Percentiles rank a stretch among this genome's conserved stretches.
Conservation (phyloP, 257 asterid species). For the Penstemon newberryi region DNA sequence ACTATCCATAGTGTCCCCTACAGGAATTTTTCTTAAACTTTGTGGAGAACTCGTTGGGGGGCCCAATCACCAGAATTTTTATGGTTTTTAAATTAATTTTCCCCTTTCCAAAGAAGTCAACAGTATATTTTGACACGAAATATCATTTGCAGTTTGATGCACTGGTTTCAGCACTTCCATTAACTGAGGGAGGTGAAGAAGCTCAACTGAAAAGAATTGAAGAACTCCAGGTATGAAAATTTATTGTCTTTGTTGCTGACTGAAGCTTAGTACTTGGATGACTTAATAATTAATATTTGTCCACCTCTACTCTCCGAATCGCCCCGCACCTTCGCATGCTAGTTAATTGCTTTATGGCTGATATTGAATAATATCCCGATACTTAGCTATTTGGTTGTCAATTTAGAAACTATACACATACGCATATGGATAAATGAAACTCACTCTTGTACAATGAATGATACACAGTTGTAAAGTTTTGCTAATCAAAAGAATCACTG, state of each 20-base stretch:
- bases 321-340: neutral
- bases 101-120: neutral
- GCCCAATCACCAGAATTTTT: neutral
- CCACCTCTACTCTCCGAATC: too few species aligned
- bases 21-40: neutral
- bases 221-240: conserved; percentile 69
- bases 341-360: conserved; percentile 8
- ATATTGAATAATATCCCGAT: conserved; percentile 18
- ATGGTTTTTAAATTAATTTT: conserved; percentile 18
- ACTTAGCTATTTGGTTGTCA: conserved; percentile 3
- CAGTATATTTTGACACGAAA: neutral
- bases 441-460: neutral
- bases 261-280: neutral
- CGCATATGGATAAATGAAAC: conserved; percentile 6
- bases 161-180: conserved; percentile 86
- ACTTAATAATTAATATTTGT: neutral
- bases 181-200: conserved; percentile 89
- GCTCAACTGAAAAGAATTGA: conserved; percentile 78
- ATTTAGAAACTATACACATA: neutral
- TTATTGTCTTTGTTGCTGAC: neutral
- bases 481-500: conserved; percentile 17
- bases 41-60: neutral
- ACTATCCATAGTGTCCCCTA: neutral
- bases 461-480: conserved; percentile 1
- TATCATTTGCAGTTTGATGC: conserved; percentile 63